Base-by-base conservation (phyloP, 768 basidiomycete genomes). In the Hericium alpestre region DNA sequence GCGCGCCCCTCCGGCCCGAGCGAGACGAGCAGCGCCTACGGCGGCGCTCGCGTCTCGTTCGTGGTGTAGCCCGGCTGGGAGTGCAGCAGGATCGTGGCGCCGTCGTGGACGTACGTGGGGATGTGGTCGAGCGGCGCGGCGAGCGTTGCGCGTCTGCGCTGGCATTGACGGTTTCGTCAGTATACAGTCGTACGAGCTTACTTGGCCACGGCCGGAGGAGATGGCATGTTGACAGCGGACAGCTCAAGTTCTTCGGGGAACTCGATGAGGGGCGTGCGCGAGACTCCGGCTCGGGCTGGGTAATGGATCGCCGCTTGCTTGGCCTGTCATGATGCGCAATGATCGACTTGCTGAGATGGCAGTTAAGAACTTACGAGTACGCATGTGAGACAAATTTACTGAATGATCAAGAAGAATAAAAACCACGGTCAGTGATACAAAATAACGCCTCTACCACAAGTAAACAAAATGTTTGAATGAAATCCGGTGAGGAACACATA, bases 151-250 rank as follows among this genome's bases (percentile, higher is more conserved):
- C 67, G 38, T 76, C 76, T 2, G 69, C 38, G 1, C 68, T 66
- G 16, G 73, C 68, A 18, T 82, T 69, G 20, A 83, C 75, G 43
- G 71, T 73, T 12, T 78, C 75, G 61, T 86, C 83, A 0, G 82
- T 85, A 68, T 82, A 87, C 83, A 87, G 66, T 87, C 85, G 38
- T 84, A 77, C 85, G 84, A 88, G 57, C 75, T 70, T 12, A 79
- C 77, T 16, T 64, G 65, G 25, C 81, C 80, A 60, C 77, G 71
- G 1, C 84, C 84, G 25, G 85, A 84, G 73, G 87, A 81, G 54
- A 84, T 74, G 40, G 80, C 86, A 85, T 49, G 8, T 86, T 83
- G 13, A 86, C 69, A 27, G 69, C 71, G 57, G 84, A 83, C 2
- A 84, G 67, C 58, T 84, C 82, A 0, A 81, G 78, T 59, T 88